A percentile compares a stretch with the other conserved stretches of the same genome.
Conservation (phyloP, 306 rosid species). For the Biancaea sappan region DNA sequence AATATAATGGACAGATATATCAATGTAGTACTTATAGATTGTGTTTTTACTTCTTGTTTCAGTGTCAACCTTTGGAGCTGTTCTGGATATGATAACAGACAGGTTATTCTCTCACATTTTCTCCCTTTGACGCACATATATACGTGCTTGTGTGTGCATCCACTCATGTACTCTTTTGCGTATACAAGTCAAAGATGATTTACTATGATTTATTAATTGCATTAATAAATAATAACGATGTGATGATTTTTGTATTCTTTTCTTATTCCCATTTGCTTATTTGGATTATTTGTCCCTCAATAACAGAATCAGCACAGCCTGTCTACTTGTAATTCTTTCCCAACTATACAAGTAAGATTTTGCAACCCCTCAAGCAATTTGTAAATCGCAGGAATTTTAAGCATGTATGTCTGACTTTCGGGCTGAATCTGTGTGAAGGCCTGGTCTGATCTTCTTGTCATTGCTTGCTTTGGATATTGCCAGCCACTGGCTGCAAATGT, state of each 20-base stretch:
- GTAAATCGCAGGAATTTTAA: conserved; percentile 26
- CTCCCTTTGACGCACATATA: not conserved
- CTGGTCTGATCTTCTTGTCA: conserved; percentile 80
- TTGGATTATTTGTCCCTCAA: conserved; percentile 40
- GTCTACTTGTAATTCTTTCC: conserved; percentile 90
- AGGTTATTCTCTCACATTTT: conserved; percentile 51
- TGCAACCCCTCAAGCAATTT: conserved; percentile 20
- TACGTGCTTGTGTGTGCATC: not conserved
- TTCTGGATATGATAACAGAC: conserved; percentile 98
- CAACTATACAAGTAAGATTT: conserved; percentile 78
- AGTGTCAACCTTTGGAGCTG: conserved; percentile 99
- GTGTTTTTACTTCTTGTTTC: conserved; percentile 42
- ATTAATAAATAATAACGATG: conserved; percentile 7
- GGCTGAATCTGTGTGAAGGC: conserved; percentile 61
- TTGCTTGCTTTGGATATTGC: conserved; percentile 92
- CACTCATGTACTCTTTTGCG: not conserved
- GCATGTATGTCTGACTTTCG: conserved; percentile 43
- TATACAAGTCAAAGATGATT: conserved; percentile 28
- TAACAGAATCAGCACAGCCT: conserved; percentile 95
- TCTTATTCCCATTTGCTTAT: conserved; percentile 26
- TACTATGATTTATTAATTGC: no score
- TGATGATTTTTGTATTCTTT: conserved; percentile 20
- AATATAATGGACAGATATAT: conserved; percentile 3
- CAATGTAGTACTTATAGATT: conserved; percentile 19
- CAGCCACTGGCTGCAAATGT: conserved; percentile 99